Conservation (phyloP, 2,329 filamentous ascomycete species). For the Sclerotinia sclerotiorum region DNA sequence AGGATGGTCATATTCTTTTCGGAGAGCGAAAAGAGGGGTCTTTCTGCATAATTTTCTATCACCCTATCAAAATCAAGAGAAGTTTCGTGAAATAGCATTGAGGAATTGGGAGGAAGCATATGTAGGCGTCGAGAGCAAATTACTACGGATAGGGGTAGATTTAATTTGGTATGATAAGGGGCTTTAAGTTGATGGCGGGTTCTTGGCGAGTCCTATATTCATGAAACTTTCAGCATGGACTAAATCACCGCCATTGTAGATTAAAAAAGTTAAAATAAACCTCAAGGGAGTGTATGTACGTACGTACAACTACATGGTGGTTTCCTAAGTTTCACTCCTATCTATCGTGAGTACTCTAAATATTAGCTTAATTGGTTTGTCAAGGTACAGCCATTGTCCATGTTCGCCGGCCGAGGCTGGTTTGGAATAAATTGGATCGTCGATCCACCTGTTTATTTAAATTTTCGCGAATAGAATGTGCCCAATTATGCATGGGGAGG, state of each 20-base stretch:
- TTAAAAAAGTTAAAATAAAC: not conserved
- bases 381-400: no score
- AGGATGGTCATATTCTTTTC: conserved; percentile 98
- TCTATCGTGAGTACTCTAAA: not conserved
- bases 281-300: not conserved
- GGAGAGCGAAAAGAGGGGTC: conserved; percentile 86
- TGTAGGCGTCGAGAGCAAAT: not conserved
- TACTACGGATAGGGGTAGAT: not conserved
- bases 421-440: not conserved
- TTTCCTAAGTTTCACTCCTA: not conserved
- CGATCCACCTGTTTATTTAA: not conserved
- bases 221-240: not conserved
- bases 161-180: not conserved
- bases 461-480: conserved; percentile 4
- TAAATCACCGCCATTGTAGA: not conserved
- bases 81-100: no score
- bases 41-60: conserved; percentile 57
- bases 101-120: not conserved
- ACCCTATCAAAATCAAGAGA: no score
- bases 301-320: not conserved
- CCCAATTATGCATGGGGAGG: not conserved
- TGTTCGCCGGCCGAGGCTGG: not conserved
- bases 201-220: not conserved
- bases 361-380: not conserved
- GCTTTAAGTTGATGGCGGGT: no score